Evolutionary conservation across 345 rosid species (phyloP), one percentile per base, ranked within the genome.

Genomic region (Citrus trifoliata): DNA sequence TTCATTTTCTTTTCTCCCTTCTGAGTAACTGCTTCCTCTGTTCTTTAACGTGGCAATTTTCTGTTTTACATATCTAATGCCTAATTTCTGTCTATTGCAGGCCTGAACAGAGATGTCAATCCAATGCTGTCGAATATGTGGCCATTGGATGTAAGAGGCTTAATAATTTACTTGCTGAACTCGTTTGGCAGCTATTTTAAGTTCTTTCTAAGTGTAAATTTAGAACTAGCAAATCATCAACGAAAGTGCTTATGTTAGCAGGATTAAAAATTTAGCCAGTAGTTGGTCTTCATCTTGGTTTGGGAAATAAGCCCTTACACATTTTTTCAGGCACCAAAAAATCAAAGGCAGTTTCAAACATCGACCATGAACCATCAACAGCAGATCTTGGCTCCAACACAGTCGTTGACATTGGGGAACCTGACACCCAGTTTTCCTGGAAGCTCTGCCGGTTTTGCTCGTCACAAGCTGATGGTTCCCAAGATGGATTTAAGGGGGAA

Each of bases 101-200:
- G 65, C 61, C 53, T 38, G 71, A 72, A 32, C 51, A 25, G 79
- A 51, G 64, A 65, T 74, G 46, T 51, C 67, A 58, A 78, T 38
- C 46, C 71, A 28, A n/a, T 72, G 37, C 33, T 69, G 32, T 48
- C 53, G 2, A 38, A 42, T n/a, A 62, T 58, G 48, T 80, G 77
- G 79, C 71, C 76, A 63, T 64, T 53, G 63, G 70, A 74, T 48
- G 82, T 78, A 75, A 75, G 82, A 78, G 61, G 51, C 48, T 51
- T 22, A 67, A 70, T 65, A 27, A 56, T 21, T 65, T 53, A 58
- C 42, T 27, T 32, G 51, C 33, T 53, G 28, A 70, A 61, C 60
- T 46, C 22, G 6, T 21, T 37, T 66, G 25, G 40, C 46, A 13
- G 53, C 25, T 35, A 24, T 27, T 30, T 25, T 69, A 2, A 32